phyloP scores from a whole-genome alignment of 495 filamentous ascomycete species.

The Penicillium mononematosum region DNA sequence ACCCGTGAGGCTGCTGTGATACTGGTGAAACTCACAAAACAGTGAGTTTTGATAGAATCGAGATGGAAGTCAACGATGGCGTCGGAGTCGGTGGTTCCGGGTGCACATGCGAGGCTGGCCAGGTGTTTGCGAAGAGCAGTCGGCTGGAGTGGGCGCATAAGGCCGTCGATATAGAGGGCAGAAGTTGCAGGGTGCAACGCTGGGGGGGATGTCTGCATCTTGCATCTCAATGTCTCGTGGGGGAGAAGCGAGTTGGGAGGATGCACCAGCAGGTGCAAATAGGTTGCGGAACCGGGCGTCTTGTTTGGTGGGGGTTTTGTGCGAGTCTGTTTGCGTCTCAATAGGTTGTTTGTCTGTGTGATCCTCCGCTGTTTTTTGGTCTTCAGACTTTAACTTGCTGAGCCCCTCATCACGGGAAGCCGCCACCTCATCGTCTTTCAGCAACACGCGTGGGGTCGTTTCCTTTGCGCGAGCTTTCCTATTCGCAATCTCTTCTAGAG shows the following conservation, averaged over 20 bases:
- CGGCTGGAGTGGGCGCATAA: conserved; percentile 82
- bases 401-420: conserved; percentile 14
- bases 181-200: conserved; percentile 80
- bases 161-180: conserved; percentile 84
- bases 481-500: conserved; percentile 43
- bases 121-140: conserved; percentile 64
- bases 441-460: conserved; percentile 26
- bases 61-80: conserved; percentile 70
- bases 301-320: conserved; percentile 20
- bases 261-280: conserved; percentile 38
- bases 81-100: conserved; percentile 48
- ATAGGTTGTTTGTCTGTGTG: conserved; percentile 13
- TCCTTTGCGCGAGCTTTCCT: conserved; percentile 46
- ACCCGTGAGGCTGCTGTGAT: conserved; percentile 73
- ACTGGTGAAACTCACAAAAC: conserved; percentile 69
- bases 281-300: conserved; percentile 56
- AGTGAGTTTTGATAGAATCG: conserved; percentile 84
- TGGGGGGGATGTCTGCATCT: conserved; percentile 54
- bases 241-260: conserved; percentile 23
- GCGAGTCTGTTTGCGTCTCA: background rate
- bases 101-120: conserved; percentile 60
- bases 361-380: conserved; percentile 13
- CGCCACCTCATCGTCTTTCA: conserved; percentile 30
- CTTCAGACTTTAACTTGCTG: conserved; percentile 4
- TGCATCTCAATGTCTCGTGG: conserved; percentile 35